Base-by-base conservation (phyloP, 1,284 basidiomycete genomes). In the Ustilago tritici region DNA sequence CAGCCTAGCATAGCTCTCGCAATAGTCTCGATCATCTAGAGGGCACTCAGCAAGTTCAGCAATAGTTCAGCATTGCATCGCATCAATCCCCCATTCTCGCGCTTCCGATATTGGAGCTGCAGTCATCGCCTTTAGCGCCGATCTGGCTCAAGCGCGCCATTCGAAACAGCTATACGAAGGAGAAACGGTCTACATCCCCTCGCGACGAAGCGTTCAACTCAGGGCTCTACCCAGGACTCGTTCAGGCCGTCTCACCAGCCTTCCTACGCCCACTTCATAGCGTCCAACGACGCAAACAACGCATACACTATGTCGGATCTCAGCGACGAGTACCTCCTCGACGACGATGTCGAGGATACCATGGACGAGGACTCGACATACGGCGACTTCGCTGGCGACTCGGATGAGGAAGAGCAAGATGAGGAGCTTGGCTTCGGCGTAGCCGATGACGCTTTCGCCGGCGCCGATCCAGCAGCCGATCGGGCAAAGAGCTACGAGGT, bases 321-420 rank as follows among this genome's bases (percentile, higher is more conserved):
- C 31, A 78, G 76, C 65, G 76, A 78, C 60, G 76, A 78, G 32
- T 76, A 65, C 28, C 66, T 72, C 47, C 61, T 75, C 53, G 75
- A 76, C 47, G 76, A 67, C 31, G 78, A 78, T 56, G 69, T 77
- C 63, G 82, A 83, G 58, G 80, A 83, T 49, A 82, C 81, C 57
- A 81, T 79, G 82, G 84, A 84, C 71, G 84, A 84, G 50, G 82
- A 84, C 56, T 80, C 81, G 4, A 65, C 65, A 54, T 80, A 73
- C 41, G 83, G 76, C 58, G 67, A 76, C 41, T 79, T 70, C 43
- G 70, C 57, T 15, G 64, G 31, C 56, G 67, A 76, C 35, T 76
- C 70, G 0, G 69, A 62, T 36, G 66, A 67, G 12, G 79, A 76
- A 43, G 56, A 76, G 41, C 68, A 80, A 28, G 23, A 28, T 35